Base-by-base conservation (phyloP, 2,329 filamentous ascomycete species). In the Seiridium cupressi region DNA sequence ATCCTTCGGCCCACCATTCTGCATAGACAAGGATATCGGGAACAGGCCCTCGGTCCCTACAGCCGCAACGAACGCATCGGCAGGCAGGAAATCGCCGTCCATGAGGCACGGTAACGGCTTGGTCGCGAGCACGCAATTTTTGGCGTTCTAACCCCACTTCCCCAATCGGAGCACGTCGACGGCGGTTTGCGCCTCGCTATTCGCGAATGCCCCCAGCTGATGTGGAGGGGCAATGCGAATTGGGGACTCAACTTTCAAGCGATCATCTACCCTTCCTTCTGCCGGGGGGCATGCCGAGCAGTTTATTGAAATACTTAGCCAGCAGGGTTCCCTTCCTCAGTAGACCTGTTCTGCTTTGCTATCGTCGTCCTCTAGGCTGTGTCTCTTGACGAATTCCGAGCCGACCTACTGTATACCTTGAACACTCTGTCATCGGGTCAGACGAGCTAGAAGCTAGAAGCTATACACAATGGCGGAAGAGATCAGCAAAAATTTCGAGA, bases 401-500 rank as follows among this genome's bases (percentile, higher is more conserved):
- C 18, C 18, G 18, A 26, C 18, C 18, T 26, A 26, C 18, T 26
- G 18, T 26, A 26, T 26, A 26, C 18, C 18, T 26, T 26, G 18
- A 26, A 26, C 13, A 42, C 38, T 42, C 7, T 13, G 13, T 13
- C 38, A 42, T 42, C 38, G 7, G 38, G 13, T 13, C 38, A 7
- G 13, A 7, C 7, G 7, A 42, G 13, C 13, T 13, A 42, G 7
- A 42, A 42, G 38, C 10, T 5, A 9, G 9, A 8, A 49, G n/a
- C 44, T 18, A 51, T 26, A 57, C 64, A 68, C 62, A 63, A 81
- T 81, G 79, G 70, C 79, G 46, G 79, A 71, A 53, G 68, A 83
- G 61, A 69, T 81, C 47, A 82, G 79, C 76, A 82, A 81, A 67
- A 85, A 88, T 75, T 95, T 95, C 69, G 91, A 94, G 81, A 95